Conservation (phyloP, 371 early-diverging fungal species). For the Mortierella sp. region DNA sequence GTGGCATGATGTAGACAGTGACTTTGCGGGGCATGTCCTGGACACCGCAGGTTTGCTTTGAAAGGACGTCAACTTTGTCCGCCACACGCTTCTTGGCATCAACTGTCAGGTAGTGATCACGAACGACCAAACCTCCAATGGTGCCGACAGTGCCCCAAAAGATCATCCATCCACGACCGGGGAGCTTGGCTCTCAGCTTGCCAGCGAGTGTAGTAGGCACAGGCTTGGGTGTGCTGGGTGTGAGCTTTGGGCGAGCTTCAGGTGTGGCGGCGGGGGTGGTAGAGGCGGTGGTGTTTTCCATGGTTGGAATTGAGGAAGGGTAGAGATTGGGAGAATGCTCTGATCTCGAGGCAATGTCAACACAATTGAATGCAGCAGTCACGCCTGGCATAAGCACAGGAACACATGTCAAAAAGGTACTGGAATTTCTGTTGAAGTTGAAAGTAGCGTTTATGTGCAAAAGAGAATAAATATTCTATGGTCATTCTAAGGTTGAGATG, state of each 20-base stretch:
- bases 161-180: slow-evolving; percentile 67
- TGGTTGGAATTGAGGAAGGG: neutral
- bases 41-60: slow-evolving; percentile 70
- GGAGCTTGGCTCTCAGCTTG: slow-evolving; percentile 50
- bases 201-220: slow-evolving; percentile 43
- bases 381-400: neutral
- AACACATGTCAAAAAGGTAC: neutral
- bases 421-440: neutral
- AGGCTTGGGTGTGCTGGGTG: slow-evolving; percentile 16
- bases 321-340: neutral
- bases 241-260: slow-evolving; percentile 17
- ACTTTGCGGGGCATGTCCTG: slow-evolving; percentile 79
- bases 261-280: neutral
- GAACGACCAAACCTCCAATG: slow-evolving; percentile 64
- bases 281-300: neutral
- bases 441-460: neutral
- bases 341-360: neutral
- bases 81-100: slow-evolving; percentile 63
- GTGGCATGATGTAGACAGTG: slow-evolving; percentile 71
- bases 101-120: slow-evolving; percentile 66
- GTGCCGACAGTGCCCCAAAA: slow-evolving; percentile 64
- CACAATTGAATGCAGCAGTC: neutral
- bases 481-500: no score
- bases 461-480: no score
- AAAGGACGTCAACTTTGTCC: slow-evolving; percentile 67